Base-by-base conservation (phyloP, 768 basidiomycete genomes). In the Tricholoma bakamatsutake region DNA sequence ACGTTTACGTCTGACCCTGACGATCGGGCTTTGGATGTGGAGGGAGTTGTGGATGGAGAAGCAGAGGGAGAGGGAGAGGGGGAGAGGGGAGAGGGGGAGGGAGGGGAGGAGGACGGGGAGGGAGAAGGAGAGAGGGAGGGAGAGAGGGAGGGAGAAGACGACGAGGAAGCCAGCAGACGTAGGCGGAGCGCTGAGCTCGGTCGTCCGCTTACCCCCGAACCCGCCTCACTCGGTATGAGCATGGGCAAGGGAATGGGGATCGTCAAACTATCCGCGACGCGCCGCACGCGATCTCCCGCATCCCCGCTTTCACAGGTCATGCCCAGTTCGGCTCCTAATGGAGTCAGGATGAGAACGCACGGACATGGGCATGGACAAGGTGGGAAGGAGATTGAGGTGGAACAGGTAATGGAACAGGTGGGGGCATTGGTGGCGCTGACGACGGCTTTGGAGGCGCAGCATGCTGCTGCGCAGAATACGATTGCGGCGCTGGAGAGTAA, bases 171-270 rank as follows among this genome's bases (percentile, higher is more conserved):
- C 51, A 78, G 82, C 48, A 71, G 79, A 54, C 72, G 76, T 60
- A 73, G 82, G 55, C 73, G 80, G 55, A 72, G 73, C 46, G 78
- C 80, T 45, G 84, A 84, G 61, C 71, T 85, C 18, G 87, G 85
- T 2, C 77, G 90, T 40, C 91, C 90, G 3, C 76, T 80, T 6
- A 94, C 93, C 5, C 92, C 91, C 0, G 92, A 93, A 64, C 92
- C 90, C 4, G 82, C 81, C 31, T 63, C 64, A 12, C 59, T 75
- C 13, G 72, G 79, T 67, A 57, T 71, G 61, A 31, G 21, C 5
- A n/a, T 50, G 21, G 21, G 21, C 21, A 24, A 24, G 21, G 21
- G 21, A 12, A 58, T 54, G 43, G 30, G 27, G 52, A 42, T 42
- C 58, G 43, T 61, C 50, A 59, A 62, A 24, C 62, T 15, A 40